A percentile compares a stretch with the other conserved stretches of the same genome.
phyloP scores from a whole-genome alignment of 345 rosid species.

The Euphorbia peplus region DNA sequence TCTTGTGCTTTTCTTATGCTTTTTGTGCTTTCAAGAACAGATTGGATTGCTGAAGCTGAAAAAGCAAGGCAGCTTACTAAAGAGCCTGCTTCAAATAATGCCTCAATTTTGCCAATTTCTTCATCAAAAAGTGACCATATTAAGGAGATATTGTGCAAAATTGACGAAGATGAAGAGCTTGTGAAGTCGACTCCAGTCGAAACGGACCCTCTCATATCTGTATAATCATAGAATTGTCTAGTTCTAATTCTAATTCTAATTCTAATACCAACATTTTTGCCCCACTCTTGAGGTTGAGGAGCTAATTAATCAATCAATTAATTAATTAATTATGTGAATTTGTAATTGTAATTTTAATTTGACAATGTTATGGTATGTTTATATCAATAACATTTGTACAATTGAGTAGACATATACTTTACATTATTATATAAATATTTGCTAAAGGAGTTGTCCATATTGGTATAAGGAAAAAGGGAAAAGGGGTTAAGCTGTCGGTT shows the following conservation, averaged over 20 bases:
- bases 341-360: not conserved
- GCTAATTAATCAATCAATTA: too few relatives aligned
- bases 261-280: conserved; percentile 30
- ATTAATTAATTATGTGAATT: not conserved
- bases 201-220: conserved; percentile 45
- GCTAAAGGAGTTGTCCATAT: conserved; percentile 19
- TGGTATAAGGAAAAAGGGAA: not conserved
- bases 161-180: conserved; percentile 34
- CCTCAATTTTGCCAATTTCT: conserved; percentile 30
- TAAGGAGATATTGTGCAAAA: too few relatives aligned
- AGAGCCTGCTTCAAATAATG: too few relatives aligned
- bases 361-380: conserved; percentile 13
- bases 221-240: too few relatives aligned
- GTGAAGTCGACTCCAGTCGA: conserved; percentile 43
- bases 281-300: conserved; percentile 20
- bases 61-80: conserved; percentile 76
- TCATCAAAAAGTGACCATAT: too few relatives aligned
- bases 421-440: not conserved
- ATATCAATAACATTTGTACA: conserved; percentile 23
- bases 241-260: too few relatives aligned
- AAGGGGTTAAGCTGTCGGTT: conserved; percentile 46
- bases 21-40: conserved; percentile 56
- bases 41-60: conserved; percentile 64
- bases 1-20: conserved; percentile 83
- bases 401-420: conserved; percentile 21